phyloP scores from a whole-genome alignment of 495 filamentous ascomycete species.

The Neurospora africana region DNA sequence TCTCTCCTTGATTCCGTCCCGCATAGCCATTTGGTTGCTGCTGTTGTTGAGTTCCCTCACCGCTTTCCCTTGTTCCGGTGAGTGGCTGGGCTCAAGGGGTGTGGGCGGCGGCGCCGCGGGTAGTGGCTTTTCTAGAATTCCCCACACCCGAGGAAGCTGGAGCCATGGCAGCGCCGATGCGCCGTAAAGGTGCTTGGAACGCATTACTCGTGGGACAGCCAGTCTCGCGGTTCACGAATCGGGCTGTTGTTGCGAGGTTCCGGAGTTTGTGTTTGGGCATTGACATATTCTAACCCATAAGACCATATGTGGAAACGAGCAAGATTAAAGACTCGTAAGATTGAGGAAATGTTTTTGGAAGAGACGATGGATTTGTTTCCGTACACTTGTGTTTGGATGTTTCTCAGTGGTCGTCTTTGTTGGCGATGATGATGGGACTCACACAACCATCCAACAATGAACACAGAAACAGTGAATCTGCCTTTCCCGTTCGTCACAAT shows the following conservation, averaged over 20 bases:
- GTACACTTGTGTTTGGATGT: neutral
- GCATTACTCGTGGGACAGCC: neutral
- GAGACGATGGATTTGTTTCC: neutral
- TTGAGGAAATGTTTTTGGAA: neutral
- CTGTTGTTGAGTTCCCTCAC: neutral
- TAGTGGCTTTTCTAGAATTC: neutral
- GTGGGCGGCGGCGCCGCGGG: neutral
- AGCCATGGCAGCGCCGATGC: neutral
- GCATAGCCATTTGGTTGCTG: neutral
- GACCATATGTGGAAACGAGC: too few relatives aligned
- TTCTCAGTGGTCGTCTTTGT: neutral
- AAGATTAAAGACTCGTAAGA: neutral
- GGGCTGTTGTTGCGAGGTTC: neutral
- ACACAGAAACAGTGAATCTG: neutral
- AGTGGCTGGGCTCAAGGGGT: neutral
- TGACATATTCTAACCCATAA: too few relatives aligned
- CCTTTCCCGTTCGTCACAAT: neutral
- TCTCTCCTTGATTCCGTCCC: neutral
- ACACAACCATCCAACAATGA: neutral
- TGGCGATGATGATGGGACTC: neutral
- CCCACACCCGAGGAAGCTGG: neutral
- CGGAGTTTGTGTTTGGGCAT: neutral
- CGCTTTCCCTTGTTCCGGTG: neutral
- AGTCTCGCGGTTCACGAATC: neutral
- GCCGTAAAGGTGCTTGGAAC: neutral